Evolutionary conservation across 2,329 filamentous ascomycete species (phyloP).

Genomic region (Colletotrichum orbiculare): DNA sequence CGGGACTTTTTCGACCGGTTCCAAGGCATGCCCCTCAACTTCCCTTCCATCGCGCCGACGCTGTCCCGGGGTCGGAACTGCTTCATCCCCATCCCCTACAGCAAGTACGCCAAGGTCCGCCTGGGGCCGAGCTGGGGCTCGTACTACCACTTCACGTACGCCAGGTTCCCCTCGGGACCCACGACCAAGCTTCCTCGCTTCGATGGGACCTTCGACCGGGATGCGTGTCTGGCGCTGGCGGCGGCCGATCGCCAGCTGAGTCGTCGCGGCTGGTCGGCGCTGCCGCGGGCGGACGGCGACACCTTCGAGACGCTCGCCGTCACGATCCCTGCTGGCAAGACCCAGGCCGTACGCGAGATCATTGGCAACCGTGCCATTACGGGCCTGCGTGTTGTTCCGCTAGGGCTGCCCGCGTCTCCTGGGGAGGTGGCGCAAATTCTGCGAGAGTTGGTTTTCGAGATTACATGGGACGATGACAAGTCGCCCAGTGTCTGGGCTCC

Average conservation of each 20-base stretch:
- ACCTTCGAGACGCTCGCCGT: constrained; percentile 25
- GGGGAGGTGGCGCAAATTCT: constrained; percentile 2
- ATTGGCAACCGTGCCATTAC: constrained; percentile 30
- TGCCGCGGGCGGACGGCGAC: constrained; percentile 21
- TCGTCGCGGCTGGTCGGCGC: constrained; percentile 30
- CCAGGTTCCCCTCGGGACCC: constrained; percentile 7
- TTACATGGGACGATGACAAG: constrained; percentile 27
- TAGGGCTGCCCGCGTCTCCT: constrained; percentile 6
- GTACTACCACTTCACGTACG: constrained; percentile 33
- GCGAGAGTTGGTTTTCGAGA: constrained; percentile 25
- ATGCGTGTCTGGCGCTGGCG: constrained; percentile 27
- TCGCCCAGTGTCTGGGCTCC: constrained; percentile 30
- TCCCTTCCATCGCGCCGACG: constrained; percentile 24
- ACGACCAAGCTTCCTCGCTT: constrained; percentile 18
- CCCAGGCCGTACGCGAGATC: constrained; percentile 9
- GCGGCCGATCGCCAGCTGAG: constrained; percentile 26
- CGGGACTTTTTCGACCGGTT: constrained; percentile 31
- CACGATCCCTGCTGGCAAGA: constrained; percentile 15
- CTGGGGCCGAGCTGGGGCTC: constrained; percentile 27
- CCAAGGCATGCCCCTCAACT: constrained; percentile 31
- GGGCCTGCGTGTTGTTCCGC: constrained; percentile 25
- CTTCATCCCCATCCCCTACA: constrained; percentile 34
- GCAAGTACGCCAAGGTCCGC: constrained; percentile 27
- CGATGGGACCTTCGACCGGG: constrained; percentile 24
- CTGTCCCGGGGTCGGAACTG: constrained; percentile 30